phyloP scores from a whole-genome alignment of 2,329 filamentous ascomycete genomes.

The Sphaerulina vaccinii region DNA sequence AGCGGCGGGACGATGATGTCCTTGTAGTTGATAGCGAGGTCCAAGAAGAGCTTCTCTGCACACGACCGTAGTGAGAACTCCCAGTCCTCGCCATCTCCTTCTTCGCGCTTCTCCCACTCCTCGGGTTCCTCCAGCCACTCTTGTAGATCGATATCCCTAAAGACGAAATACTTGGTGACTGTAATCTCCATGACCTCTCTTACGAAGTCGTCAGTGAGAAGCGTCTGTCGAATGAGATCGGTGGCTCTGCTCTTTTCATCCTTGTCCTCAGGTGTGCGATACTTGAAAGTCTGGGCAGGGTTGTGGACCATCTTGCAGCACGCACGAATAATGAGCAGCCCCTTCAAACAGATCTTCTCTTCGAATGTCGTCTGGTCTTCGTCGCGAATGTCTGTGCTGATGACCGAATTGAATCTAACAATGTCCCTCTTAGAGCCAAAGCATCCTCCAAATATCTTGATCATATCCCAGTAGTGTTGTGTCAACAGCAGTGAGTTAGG shows the following conservation, averaged over 20 bases:
- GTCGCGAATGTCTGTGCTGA: conserved; percentile 42
- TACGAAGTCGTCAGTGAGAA: conserved; percentile 76
- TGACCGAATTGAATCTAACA: too few relatives aligned
- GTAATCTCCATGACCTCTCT: conserved; percentile 79
- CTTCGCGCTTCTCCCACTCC: conserved; percentile 90
- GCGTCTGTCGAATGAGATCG: conserved; percentile 65
- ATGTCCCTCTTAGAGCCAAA: conserved; percentile 58
- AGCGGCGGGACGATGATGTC: conserved; percentile 74
- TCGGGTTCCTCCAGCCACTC: conserved; percentile 94
- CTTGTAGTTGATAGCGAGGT: conserved; percentile 87
- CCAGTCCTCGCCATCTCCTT: conserved; percentile 79
- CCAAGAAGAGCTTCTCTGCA: conserved; percentile 89
- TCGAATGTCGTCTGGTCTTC: conserved; percentile 42
- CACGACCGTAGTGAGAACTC: conserved; percentile 92
- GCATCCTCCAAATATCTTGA: conserved; percentile 71
- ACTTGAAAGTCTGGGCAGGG: conserved; percentile 79
- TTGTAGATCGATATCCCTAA: conserved; percentile 78
- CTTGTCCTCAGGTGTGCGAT: conserved; percentile 70
- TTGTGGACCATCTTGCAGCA: conserved; percentile 84
- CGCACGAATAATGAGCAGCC: conserved; percentile 74
- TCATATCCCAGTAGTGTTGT: conserved; percentile 80
- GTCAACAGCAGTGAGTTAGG: conserved; percentile 76
- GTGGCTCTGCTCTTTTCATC: conserved; percentile 72
- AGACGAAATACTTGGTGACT: conserved; percentile 84
- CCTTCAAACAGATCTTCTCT: conserved; percentile 80